Conservation (phyloP, 2,329 filamentous ascomycete species). For the Cladosporium sp. region DNA sequence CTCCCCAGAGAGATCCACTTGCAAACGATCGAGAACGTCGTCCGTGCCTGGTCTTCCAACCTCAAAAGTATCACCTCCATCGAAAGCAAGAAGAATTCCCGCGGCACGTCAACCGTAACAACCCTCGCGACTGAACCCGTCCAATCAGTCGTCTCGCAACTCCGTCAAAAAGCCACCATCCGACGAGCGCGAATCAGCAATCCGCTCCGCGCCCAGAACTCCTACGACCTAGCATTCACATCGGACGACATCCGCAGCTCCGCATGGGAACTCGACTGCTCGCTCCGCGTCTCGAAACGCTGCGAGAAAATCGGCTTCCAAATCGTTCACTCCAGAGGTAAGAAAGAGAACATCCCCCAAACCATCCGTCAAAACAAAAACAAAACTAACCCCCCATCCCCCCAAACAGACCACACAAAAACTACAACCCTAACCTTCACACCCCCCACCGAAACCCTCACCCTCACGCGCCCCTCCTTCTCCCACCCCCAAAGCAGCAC, state of each 20-base stretch:
- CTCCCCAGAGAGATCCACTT: conserved; percentile 43
- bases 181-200: conserved; percentile 9
- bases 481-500: conserved; percentile 26
- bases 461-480: conserved; percentile 35
- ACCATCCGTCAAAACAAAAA: neutral
- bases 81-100: conserved; percentile 24
- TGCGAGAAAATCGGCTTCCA: conserved; percentile 20
- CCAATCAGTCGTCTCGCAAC: conserved; percentile 14
- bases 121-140: conserved; percentile 36
- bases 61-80: conserved; percentile 41
- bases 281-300: conserved; percentile 20
- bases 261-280: conserved; percentile 23
- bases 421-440: conserved; percentile 39
- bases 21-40: conserved; percentile 35
- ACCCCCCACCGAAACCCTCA: conserved; percentile 36
- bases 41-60: conserved; percentile 32
- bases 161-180: conserved; percentile 25
- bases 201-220: neutral
- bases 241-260: conserved; percentile 14
- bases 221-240: conserved; percentile 11
- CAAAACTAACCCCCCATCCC: neutral
- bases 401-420: conserved; percentile 20
- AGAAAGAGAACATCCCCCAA: neutral
- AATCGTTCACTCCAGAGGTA: conserved; percentile 23
- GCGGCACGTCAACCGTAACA: conserved; percentile 36